These are phyloP conservation scores for Ceratobasidium sp. DNA, from an alignment of 1,284 basidiomycete genomes.

Conservation along the genomic window DNA sequence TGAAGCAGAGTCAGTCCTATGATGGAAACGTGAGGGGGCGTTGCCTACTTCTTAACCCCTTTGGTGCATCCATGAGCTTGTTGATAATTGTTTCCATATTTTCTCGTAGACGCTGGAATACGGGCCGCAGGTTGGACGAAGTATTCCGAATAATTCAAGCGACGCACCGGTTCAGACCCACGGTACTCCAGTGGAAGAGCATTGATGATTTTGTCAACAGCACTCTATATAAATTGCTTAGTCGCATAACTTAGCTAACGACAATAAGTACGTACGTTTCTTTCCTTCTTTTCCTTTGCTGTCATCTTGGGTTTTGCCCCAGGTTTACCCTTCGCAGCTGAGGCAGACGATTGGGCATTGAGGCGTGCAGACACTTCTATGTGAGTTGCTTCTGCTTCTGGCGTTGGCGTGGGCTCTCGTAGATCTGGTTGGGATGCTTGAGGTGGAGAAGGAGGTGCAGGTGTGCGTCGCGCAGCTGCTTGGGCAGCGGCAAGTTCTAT, in stretches of 20 bases:
- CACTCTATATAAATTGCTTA: constrained; percentile 51
- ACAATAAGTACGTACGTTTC: constrained; percentile 65
- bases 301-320: constrained; percentile 72
- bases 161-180: constrained; percentile 82
- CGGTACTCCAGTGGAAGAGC: constrained; percentile 91
- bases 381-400: constrained; percentile 1
- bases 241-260: background rate
- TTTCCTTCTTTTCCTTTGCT: constrained; percentile 85
- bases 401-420: constrained; percentile 32
- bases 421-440: constrained; percentile 19
- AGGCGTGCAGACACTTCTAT: constrained; percentile 48
- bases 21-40: background rate
- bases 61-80: constrained; percentile 70
- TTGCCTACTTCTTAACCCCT: constrained; percentile 46
- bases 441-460: constrained; percentile 38
- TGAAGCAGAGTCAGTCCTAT: constrained; percentile 55
- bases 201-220: constrained; percentile 79
- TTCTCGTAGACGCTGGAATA: constrained; percentile 71
- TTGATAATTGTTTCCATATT: constrained; percentile 84
- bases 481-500: constrained; percentile 57
- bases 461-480: constrained; percentile 52
- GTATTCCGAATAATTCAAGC: background rate
- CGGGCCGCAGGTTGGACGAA: background rate
- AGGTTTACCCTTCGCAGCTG: constrained; percentile 55
- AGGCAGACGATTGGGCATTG: constrained; percentile 47